Conservation (phyloP, 2,329 filamentous ascomycete genomes). For the Trichoderma endophyticum region DNA sequence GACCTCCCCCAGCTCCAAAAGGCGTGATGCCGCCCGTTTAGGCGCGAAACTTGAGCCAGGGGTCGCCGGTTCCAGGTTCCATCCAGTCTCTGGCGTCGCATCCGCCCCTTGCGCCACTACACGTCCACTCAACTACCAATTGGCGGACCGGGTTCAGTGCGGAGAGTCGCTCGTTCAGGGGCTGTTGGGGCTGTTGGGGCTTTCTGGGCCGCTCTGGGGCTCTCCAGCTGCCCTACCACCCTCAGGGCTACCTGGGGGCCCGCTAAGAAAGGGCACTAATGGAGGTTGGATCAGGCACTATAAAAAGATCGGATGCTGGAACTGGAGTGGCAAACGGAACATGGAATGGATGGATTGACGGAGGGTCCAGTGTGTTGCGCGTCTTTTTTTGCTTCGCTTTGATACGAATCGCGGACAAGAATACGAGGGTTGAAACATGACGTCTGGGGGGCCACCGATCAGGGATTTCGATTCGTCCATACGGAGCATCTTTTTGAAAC, state of each 20-base stretch:
- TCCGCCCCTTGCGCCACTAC: slow-evolving; percentile 1
- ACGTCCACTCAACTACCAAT: not conserved
- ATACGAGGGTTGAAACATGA: slow-evolving; percentile 1
- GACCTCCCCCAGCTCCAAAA: not conserved
- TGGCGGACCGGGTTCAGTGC: not conserved
- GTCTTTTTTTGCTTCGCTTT: not conserved
- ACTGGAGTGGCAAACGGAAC: not conserved
- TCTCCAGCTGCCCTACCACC: not conserved
- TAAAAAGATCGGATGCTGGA: not conserved
- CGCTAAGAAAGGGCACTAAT: not conserved
- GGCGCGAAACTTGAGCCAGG: slow-evolving; percentile 7
- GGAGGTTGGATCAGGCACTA: not conserved
- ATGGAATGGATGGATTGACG: not conserved
- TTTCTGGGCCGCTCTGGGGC: not conserved
- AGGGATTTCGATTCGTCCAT: not conserved
- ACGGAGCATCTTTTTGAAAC: not conserved
- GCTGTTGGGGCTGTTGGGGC: not conserved
- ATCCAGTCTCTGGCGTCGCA: not conserved
- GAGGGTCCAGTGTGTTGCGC: not conserved
- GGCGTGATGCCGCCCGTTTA: not conserved
- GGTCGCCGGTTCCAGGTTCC: not conserved
- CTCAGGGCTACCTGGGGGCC: not conserved
- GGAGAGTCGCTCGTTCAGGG: slow-evolving; percentile 3
- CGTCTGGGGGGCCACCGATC: not conserved
- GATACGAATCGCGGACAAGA: slow-evolving; percentile 13